phyloP scores from a whole-genome alignment of 176 grass and related monocot species.

The Carex pumila region DNA sequence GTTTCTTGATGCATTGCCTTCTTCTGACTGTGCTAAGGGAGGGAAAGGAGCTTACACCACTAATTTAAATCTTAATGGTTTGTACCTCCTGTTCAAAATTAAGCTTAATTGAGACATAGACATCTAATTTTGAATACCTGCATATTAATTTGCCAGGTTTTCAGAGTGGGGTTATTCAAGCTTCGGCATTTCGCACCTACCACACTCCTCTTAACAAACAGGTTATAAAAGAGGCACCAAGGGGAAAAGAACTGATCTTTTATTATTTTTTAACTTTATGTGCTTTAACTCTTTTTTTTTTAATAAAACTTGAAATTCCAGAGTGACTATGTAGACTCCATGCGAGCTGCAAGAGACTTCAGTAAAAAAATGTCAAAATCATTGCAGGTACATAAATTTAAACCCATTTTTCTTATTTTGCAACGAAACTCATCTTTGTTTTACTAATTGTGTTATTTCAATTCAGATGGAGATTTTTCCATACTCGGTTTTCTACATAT shows the following conservation, averaged over 20 bases:
- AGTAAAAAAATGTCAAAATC: slow-evolving; percentile 74
- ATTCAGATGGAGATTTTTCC: slow-evolving; percentile 89
- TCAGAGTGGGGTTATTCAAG: slow-evolving; percentile 64
- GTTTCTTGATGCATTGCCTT: slow-evolving; percentile 97
- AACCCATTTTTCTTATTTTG: neutral
- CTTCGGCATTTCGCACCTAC: slow-evolving; percentile 86
- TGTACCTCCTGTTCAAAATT: slow-evolving; percentile 27
- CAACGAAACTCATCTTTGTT: slow-evolving; percentile 5
- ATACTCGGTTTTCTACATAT: slow-evolving; percentile 98
- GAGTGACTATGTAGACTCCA: slow-evolving; percentile 93
- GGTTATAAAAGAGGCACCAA: slow-evolving; percentile 41
- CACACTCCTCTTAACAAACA: slow-evolving; percentile 98
- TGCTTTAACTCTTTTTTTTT: neutral
- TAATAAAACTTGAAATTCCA: slow-evolving; percentile 27
- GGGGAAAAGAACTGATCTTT: slow-evolving; percentile 10
- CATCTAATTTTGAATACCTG: slow-evolving; percentile 10
- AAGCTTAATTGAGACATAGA: slow-evolving; percentile 1
- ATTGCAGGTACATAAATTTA: slow-evolving; percentile 57
- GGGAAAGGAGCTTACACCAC: slow-evolving; percentile 97
- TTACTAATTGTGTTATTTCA: slow-evolving; percentile 27
- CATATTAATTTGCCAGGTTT: slow-evolving; percentile 49
- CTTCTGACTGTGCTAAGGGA: slow-evolving; percentile 88
- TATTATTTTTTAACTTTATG: slow-evolving; percentile 24
- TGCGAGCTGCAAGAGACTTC: slow-evolving; percentile 86
- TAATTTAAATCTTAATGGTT: slow-evolving; percentile 82